Conservation (phyloP, 2,329 filamentous ascomycete species). For the Podosphaera xanthii region DNA sequence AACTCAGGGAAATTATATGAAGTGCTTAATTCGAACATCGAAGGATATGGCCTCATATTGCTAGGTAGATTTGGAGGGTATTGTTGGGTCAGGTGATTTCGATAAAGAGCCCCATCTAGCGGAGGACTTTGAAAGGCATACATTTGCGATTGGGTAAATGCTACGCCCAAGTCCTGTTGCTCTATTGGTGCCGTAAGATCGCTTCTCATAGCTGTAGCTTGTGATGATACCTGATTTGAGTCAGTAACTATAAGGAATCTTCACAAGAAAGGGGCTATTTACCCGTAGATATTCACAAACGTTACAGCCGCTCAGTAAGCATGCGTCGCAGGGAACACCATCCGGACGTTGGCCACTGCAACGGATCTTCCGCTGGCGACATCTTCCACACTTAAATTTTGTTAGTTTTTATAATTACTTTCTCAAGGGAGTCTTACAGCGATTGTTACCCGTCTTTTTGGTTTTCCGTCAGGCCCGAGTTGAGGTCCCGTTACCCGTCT, state of each 20-base stretch:
- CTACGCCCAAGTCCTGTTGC: background rate
- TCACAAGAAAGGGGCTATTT: constrained; percentile 12
- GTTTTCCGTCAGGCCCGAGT: background rate
- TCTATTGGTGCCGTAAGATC: constrained; percentile 3
- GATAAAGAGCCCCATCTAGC: no score
- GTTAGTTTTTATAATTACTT: background rate
- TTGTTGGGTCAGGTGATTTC: no score
- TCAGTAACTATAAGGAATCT: constrained; percentile 1
- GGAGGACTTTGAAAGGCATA: constrained; percentile 4
- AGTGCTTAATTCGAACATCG: no score
- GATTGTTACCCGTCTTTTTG: constrained; percentile 25
- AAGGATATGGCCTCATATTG: no score
- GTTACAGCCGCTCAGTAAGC: constrained; percentile 47
- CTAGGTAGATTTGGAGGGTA: no score
- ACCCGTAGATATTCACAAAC: constrained; percentile 67
- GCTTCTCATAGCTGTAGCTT: constrained; percentile 11
- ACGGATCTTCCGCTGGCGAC: constrained; percentile 81
- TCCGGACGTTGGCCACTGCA: constrained; percentile 56
- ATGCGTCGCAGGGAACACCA: constrained; percentile 60
- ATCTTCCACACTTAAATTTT: constrained; percentile 53
- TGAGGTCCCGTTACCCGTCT: background rate
- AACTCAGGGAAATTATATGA: no score
- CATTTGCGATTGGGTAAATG: constrained; percentile 3
- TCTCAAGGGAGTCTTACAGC: constrained; percentile 19
- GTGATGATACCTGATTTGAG: constrained; percentile 12